phyloP scores from a whole-genome alignment of 371 early-diverging fungal genomes.

The Mucor ambiguus region DNA sequence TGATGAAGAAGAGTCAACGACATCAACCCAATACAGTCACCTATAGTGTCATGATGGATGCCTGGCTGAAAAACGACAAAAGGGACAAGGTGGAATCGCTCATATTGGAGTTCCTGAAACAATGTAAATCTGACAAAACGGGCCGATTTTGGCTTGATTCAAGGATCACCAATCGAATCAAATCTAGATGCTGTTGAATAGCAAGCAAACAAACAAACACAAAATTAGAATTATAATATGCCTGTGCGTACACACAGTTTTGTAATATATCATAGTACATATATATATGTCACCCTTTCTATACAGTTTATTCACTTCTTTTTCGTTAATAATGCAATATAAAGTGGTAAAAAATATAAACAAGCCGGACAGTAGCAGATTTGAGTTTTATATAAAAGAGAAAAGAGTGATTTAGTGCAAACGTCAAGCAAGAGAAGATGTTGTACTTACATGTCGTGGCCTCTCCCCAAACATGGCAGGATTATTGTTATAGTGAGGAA shows the following conservation, averaged over 20 bases:
- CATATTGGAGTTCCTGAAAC: slow-evolving; percentile 29
- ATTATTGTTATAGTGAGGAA: no score
- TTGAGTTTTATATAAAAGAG: no score
- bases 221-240: neutral
- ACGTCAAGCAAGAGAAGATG: no score
- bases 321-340: no score
- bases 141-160: slow-evolving; percentile 41
- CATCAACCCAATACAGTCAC: slow-evolving; percentile 45
- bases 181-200: slow-evolving; percentile 13
- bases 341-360: no score
- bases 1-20: slow-evolving; percentile 36
- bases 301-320: no score
- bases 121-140: slow-evolving; percentile 25
- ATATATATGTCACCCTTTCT: neutral
- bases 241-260: neutral
- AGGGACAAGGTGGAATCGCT: slow-evolving; percentile 39
- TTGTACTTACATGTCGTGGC: no score
- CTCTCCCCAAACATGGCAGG: no score
- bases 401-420: no score
- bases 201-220: neutral
- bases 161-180: slow-evolving; percentile 23
- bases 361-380: no score
- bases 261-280: neutral
- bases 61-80: slow-evolving; percentile 32
- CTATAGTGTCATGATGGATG: slow-evolving; percentile 49